Percentiles rank a stretch among this genome's conserved stretches.
Conservation (phyloP, 2,329 filamentous ascomycete species). For the Colletotrichum sp. region DNA sequence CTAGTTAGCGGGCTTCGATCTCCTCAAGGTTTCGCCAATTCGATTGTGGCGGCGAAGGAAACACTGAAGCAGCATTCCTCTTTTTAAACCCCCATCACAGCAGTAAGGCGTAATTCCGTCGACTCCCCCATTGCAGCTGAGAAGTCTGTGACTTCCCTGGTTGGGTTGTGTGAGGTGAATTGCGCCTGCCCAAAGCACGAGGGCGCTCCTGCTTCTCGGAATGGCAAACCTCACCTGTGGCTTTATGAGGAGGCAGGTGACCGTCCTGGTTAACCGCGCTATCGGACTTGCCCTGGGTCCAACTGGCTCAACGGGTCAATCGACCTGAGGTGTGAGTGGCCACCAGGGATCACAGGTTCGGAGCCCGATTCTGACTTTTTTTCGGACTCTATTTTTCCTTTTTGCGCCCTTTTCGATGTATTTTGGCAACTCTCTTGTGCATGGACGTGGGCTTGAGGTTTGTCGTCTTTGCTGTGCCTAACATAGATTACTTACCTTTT, state of each 20-base stretch:
- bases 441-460: too few relatives aligned
- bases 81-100: neutral
- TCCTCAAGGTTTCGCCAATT: neutral
- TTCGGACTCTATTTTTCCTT: too few relatives aligned
- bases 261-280: neutral
- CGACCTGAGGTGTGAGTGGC: neutral
- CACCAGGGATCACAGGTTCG: neutral
- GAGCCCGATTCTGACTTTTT: neutral
- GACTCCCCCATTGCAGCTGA: neutral
- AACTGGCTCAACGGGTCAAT: neutral
- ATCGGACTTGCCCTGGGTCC: neutral
- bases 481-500: too few relatives aligned
- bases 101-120: neutral
- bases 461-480: too few relatives aligned
- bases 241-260: neutral
- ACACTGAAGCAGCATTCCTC: neutral
- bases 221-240: neutral
- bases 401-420: too few relatives aligned
- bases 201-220: fast-evolving
- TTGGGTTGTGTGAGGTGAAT: neutral
- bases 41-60: neutral
- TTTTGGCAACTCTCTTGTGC: too few relatives aligned
- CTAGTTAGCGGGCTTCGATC: neutral
- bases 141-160: neutral
- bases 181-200: neutral